Evolutionary conservation across 1,284 basidiomycete species (phyloP).

Genomic region (Melampsora americana): DNA sequence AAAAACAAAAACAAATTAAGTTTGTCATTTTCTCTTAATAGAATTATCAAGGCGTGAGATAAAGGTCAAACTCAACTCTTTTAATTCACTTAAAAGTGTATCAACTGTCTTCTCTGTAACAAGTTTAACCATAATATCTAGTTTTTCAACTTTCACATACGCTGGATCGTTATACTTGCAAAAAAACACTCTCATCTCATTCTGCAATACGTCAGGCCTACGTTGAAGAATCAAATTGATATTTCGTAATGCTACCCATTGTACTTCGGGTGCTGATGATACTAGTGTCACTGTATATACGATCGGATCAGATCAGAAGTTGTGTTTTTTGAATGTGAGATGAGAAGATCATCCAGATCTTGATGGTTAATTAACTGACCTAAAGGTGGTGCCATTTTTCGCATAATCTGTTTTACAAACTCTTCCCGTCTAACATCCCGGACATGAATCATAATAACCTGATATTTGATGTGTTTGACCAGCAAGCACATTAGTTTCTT

Average conservation of each 20-base stretch:
- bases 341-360: neutral
- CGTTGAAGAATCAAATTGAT: slow-evolving; percentile 95
- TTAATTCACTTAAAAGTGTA: slow-evolving; percentile 89
- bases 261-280: slow-evolving; percentile 94
- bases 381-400: slow-evolving; percentile 97
- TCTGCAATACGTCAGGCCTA: slow-evolving; percentile 83
- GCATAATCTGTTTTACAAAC: slow-evolving; percentile 76
- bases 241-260: slow-evolving; percentile 95
- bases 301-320: neutral
- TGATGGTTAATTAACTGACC: slow-evolving; percentile 52
- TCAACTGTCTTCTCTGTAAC: slow-evolving; percentile 84
- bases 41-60: neutral
- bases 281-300: slow-evolving; percentile 72
- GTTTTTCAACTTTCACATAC: slow-evolving; percentile 95
- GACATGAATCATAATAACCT: slow-evolving; percentile 98
- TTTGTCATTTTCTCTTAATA: neutral
- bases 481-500: neutral
- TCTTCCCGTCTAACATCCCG: slow-evolving; percentile 77
- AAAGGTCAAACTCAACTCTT: slow-evolving; percentile 64
- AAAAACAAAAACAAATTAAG: slow-evolving; percentile 16
- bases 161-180: slow-evolving; percentile 99
- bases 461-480: neutral
- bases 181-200: slow-evolving; percentile 98
- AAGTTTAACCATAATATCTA: slow-evolving; percentile 98
- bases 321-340: neutral